Evolutionary conservation across 2,329 filamentous ascomycete genomes (phyloP).

Genomic region (Exophiala xenobiotica): DNA sequence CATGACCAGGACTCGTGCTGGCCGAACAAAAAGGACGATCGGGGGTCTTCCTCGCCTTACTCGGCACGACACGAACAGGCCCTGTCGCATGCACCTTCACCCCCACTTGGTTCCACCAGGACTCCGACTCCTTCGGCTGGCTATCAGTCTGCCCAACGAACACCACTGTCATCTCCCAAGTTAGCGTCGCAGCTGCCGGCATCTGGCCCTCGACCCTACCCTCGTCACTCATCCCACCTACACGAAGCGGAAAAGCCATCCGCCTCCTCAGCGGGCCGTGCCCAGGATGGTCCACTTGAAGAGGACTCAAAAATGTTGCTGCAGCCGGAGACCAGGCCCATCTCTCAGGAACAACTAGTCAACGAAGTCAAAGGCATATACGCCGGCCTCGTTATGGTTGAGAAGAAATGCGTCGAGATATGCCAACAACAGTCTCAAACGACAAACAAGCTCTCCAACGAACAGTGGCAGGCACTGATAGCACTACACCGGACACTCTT

Average conservation of each 20-base stretch:
- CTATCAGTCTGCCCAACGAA: conserved; percentile 11
- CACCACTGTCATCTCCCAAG: conserved; percentile 19
- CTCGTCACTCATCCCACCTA: conserved; percentile 1
- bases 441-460: conserved; percentile 54
- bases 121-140: conserved; percentile 12
- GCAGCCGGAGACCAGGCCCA: conserved; percentile 65
- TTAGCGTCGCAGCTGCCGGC: neutral
- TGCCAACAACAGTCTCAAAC: conserved; percentile 61
- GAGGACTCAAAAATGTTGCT: conserved; percentile 25
- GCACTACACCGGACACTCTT: conserved; percentile 76
- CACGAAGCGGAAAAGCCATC: neutral
- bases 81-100: conserved; percentile 1
- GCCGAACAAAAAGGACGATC: conserved; percentile 17
- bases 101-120: conserved; percentile 5
- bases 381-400: conserved; percentile 52
- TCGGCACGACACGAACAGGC: conserved; percentile 7
- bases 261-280: neutral
- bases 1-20: conserved; percentile 7
- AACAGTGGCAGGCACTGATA: conserved; percentile 84
- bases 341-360: conserved; percentile 75
- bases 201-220: neutral
- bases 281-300: conserved; percentile 6
- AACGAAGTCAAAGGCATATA: conserved; percentile 72
- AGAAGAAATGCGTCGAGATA: conserved; percentile 82
- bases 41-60: conserved; percentile 15